Percentiles rank a stretch among this genome's conserved stretches.
Evolutionary conservation across 345 rosid genomes (phyloP).

Genomic region (thale cress (Arabidopsis thaliana)): DNA sequence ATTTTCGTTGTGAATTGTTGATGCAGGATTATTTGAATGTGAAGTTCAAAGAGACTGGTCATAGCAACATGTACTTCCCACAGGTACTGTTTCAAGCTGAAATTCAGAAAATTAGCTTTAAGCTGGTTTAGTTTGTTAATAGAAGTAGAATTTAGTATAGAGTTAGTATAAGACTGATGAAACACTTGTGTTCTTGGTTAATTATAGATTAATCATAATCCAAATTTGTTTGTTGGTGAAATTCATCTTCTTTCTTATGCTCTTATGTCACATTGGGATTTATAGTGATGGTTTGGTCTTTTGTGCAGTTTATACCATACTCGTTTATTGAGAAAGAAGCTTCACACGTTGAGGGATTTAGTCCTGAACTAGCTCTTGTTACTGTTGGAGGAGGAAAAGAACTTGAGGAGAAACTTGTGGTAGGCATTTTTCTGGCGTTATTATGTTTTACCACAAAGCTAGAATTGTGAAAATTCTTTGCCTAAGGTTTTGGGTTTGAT

Average conservation of each 20-base stretch:
- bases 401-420: conserved; percentile 98
- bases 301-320: conserved; percentile 84
- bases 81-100: conserved; percentile 57
- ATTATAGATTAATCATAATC: neutral
- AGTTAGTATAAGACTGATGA: neutral
- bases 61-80: conserved; percentile 94
- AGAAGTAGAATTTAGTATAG: neutral
- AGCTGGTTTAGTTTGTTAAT: neutral
- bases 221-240: neutral
- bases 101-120: neutral
- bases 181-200: neutral
- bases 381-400: conserved; percentile 94
- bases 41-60: conserved; percentile 95
- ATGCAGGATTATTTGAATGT: conserved; percentile 84
- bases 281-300: conserved; percentile 19
- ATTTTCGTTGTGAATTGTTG: conserved; percentile 1
- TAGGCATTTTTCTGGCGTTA: conserved; percentile 39
- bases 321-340: conserved; percentile 98
- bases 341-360: conserved; percentile 93
- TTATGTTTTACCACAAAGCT: conserved; percentile 23
- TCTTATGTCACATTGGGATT: conserved; percentile 7
- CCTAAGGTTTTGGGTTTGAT: conserved; percentile 77
- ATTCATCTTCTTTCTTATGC: neutral
- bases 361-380: conserved; percentile 90
- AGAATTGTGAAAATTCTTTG: conserved; percentile 41